phyloP scores from a whole-genome alignment of 148 eudicot species.

The Vaccinium macrocarpon region DNA sequence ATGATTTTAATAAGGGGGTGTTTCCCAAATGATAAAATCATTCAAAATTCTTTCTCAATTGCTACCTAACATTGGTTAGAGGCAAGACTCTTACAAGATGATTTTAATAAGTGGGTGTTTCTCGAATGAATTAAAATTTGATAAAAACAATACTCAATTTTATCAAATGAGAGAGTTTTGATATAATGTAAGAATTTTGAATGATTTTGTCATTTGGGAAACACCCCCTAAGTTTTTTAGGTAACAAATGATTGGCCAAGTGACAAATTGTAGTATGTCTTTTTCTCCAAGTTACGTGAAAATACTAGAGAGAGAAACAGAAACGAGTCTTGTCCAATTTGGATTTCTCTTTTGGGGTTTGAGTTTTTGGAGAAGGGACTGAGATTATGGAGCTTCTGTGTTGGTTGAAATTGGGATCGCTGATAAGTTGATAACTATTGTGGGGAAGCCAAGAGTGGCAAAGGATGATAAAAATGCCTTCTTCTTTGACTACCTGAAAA shows the following conservation, averaged over 20 bases:
- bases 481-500: too few relatives aligned
- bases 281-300: background rate
- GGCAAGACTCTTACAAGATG: too few relatives aligned
- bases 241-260: background rate
- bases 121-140: too few relatives aligned
- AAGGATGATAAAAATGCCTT: conserved; percentile 51
- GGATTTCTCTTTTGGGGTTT: conserved; percentile 41
- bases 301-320: conserved; percentile 15
- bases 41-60: too few relatives aligned
- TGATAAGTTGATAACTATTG: conserved; percentile 42
- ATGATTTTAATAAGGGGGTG: too few relatives aligned
- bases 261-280: background rate
- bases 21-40: too few relatives aligned
- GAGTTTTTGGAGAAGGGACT: conserved; percentile 42
- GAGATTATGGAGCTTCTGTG: conserved; percentile 68
- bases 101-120: too few relatives aligned
- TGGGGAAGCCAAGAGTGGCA: conserved; percentile 63
- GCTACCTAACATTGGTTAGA: too few relatives aligned
- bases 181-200: too few relatives aligned
- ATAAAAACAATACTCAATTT: too few relatives aligned
- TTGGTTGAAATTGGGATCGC: conserved; percentile 85
- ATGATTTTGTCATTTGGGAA: too few relatives aligned
- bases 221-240: background rate
- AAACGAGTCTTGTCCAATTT: conserved; percentile 53
- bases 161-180: too few relatives aligned